A percentile compares a stretch with the other conserved stretches of the same genome.
Conservation (phyloP, 1,284 basidiomycete genomes). For the Irpex lacteus region DNA sequence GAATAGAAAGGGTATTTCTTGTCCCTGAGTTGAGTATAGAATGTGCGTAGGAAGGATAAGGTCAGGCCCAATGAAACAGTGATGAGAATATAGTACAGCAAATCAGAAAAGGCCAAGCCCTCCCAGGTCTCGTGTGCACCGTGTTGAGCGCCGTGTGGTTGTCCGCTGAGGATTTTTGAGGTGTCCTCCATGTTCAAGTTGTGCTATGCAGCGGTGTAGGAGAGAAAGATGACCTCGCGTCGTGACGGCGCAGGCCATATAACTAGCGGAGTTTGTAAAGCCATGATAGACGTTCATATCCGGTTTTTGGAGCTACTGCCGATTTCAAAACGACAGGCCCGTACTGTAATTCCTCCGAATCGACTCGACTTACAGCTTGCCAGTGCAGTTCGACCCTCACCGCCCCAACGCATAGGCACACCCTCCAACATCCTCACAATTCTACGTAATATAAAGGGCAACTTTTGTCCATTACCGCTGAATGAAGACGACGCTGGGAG, state of each 20-base stretch:
- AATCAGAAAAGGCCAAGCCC: conserved; percentile 29
- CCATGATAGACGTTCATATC: background rate
- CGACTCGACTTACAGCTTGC: too few species aligned
- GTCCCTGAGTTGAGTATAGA: conserved; percentile 49
- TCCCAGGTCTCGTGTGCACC: conserved; percentile 29
- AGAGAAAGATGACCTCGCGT: conserved; percentile 18
- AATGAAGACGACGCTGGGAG: too few species aligned
- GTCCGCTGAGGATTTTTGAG: conserved; percentile 65
- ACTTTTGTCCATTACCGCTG: too few species aligned
- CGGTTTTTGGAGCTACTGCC: too few species aligned
- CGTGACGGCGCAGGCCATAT: conserved; percentile 16
- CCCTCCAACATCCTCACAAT: too few species aligned
- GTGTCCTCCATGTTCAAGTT: conserved; percentile 32
- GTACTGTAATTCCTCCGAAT: too few species aligned
- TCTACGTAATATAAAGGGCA: too few species aligned
- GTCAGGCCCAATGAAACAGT: conserved; percentile 14
- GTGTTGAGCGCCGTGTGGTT: conserved; percentile 40
- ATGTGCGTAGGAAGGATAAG: conserved; percentile 22
- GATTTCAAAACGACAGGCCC: too few species aligned
- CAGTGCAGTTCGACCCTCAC: too few species aligned
- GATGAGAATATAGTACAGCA: conserved; percentile 17
- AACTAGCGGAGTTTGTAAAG: conserved; percentile 23
- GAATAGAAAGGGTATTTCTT: conserved; percentile 21
- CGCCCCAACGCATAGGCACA: too few species aligned
- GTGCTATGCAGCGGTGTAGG: conserved; percentile 24